phyloP scores from a whole-genome alignment of 2,329 filamentous ascomycete species.

The Fusarium tanahbumbuense region DNA sequence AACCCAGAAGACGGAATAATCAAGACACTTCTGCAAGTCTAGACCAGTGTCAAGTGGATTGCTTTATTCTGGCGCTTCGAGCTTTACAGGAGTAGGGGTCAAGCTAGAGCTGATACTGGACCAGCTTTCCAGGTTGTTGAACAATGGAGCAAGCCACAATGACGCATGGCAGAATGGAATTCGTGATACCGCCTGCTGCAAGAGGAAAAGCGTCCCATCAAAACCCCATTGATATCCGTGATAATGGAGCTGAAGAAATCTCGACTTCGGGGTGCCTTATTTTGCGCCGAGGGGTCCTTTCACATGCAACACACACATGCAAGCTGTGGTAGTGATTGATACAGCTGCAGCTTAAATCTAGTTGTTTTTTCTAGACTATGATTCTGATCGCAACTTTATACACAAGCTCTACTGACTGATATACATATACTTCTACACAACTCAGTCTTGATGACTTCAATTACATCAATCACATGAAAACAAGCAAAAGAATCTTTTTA shows the following conservation, averaged over 20 bases:
- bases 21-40: neutral
- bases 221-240: conserved; percentile 43
- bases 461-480: conserved; percentile 8
- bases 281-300: conserved; percentile 35
- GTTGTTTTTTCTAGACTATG: neutral
- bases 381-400: neutral
- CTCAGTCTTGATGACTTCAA: neutral
- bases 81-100: neutral
- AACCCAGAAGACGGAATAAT: neutral
- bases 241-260: conserved; percentile 25
- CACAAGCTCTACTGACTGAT: rapidly evolving
- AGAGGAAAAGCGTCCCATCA: conserved; percentile 44
- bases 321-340: neutral
- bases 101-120: conserved; percentile 33
- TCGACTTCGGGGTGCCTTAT: conserved; percentile 12
- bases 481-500: conserved; percentile 1
- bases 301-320: conserved; percentile 40
- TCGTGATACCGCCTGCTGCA: conserved; percentile 43
- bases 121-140: conserved; percentile 47
- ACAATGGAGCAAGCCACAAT: conserved; percentile 47
- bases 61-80: neutral
- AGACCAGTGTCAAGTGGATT: neutral
- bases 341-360: neutral
- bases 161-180: conserved; percentile 46
- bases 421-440: neutral